phyloP scores from a whole-genome alignment of 179 eudicot genomes.

The Beta corolliflora region DNA sequence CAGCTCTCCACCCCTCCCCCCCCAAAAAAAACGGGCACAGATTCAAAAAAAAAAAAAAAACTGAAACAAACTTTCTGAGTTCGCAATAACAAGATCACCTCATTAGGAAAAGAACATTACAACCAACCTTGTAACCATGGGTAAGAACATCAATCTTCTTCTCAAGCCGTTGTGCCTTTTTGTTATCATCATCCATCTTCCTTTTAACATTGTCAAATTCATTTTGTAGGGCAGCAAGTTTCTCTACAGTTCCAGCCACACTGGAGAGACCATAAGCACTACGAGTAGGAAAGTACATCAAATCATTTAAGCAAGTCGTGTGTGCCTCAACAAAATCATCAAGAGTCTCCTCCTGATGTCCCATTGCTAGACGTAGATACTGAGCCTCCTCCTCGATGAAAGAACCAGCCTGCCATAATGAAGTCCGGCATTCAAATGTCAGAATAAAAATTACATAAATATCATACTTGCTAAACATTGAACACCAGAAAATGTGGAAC shows the following conservation, averaged over 20 bases:
- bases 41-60: too few species aligned
- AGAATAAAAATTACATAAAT: background rate
- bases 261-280: slow-evolving; percentile 81
- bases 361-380: slow-evolving; percentile 76
- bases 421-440: background rate
- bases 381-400: slow-evolving; percentile 66
- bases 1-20: background rate
- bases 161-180: slow-evolving; percentile 85
- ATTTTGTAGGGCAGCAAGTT: slow-evolving; percentile 78
- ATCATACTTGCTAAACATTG: background rate
- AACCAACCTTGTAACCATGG: slow-evolving; percentile 84
- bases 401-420: slow-evolving; percentile 62
- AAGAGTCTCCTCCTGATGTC: slow-evolving; percentile 72
- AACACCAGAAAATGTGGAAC: background rate
- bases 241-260: slow-evolving; percentile 88
- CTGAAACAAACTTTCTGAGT: too few species aligned
- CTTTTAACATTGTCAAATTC: slow-evolving; percentile 89
- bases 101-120: slow-evolving; percentile 6
- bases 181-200: slow-evolving; percentile 90
- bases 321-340: slow-evolving; percentile 92
- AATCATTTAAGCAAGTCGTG: slow-evolving; percentile 65
- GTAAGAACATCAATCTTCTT: slow-evolving; percentile 87
- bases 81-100: too few species aligned
- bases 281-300: slow-evolving; percentile 93
- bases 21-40: too few species aligned